phyloP scores from a whole-genome alignment of 805 yeast species.

The Yarrowia sp. region DNA sequence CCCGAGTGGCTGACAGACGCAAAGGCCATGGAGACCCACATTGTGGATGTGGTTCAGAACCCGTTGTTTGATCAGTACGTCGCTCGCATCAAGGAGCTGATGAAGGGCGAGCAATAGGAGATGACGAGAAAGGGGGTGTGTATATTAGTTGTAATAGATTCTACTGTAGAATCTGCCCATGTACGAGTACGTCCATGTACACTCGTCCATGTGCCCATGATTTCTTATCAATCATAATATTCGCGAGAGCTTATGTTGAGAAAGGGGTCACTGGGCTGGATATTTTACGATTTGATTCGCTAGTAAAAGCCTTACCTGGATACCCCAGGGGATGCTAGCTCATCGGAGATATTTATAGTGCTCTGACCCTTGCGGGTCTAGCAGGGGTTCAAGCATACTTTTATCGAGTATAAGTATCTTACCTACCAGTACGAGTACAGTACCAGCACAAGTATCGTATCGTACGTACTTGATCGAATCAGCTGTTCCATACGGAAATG shows the following conservation, averaged over 20 bases:
- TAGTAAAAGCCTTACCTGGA: no score
- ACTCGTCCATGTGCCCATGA: background rate
- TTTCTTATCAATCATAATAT: background rate
- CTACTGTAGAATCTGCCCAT: background rate
- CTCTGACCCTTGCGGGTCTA: background rate
- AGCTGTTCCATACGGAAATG: background rate
- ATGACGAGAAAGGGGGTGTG: background rate
- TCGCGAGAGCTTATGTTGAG: background rate
- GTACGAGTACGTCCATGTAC: no score
- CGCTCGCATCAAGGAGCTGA: conserved; percentile 10
- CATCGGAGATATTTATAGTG: background rate
- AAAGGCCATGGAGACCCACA: background rate
- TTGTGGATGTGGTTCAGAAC: background rate
- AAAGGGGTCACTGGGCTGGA: background rate
- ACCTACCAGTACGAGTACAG: no score
- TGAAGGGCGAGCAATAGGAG: background rate
- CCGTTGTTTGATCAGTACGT: background rate
- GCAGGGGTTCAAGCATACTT: no score
- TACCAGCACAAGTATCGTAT: no score
- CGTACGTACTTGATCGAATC: no score
- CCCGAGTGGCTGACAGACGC: background rate
- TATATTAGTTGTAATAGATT: background rate
- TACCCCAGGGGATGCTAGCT: no score
- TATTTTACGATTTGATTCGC: background rate
- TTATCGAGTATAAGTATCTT: no score